Percentiles rank a stretch among this genome's conserved stretches.
These are phyloP conservation scores for Lasiodiplodia citricola DNA, from an alignment of 2,329 filamentous ascomycete species.

Conservation along the genomic window DNA sequence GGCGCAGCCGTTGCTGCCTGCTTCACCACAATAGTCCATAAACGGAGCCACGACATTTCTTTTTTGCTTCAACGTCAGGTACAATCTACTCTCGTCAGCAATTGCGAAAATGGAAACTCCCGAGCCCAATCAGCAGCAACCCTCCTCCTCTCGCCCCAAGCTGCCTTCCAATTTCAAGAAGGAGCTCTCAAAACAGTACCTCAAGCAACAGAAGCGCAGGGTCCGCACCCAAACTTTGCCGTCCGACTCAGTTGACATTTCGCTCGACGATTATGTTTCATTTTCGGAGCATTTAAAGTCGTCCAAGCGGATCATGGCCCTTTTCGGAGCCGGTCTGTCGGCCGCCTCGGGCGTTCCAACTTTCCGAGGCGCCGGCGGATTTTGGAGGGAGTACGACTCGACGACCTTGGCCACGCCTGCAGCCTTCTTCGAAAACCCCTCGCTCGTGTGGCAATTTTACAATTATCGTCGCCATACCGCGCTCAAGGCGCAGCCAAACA, in stretches of 20 bases:
- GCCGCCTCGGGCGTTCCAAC: constrained; percentile 35
- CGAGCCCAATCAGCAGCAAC: not conserved
- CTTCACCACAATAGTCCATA: not conserved
- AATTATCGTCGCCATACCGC: constrained; percentile 29
- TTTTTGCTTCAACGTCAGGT: not conserved
- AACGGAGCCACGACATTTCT: not conserved
- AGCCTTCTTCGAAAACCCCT: constrained; percentile 32
- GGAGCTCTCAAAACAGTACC: constrained; percentile 3
- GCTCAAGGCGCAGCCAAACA: constrained; percentile 32
- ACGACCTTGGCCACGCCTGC: constrained; percentile 14
- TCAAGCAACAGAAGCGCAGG: constrained; percentile 15
- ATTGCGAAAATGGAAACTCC: not conserved
- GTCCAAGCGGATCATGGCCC: constrained; percentile 32
- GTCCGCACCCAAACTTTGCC: constrained; percentile 3
- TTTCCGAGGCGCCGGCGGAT: constrained; percentile 32
- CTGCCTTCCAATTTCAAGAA: constrained; percentile 2
- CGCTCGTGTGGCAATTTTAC: constrained; percentile 33
- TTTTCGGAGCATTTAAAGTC: constrained; percentile 28
- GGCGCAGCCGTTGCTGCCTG: not conserved
- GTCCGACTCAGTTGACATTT: constrained; percentile 1
- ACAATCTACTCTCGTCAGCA: not conserved
- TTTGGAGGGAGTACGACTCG: constrained; percentile 32
- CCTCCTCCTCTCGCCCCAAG: not conserved
- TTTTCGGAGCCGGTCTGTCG: constrained; percentile 35
- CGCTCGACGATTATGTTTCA: constrained; percentile 1